A percentile compares a stretch with the other conserved stretches of the same genome.
phyloP scores from a whole-genome alignment of 257 asterid species.

The Ehretia macrophylla region DNA sequence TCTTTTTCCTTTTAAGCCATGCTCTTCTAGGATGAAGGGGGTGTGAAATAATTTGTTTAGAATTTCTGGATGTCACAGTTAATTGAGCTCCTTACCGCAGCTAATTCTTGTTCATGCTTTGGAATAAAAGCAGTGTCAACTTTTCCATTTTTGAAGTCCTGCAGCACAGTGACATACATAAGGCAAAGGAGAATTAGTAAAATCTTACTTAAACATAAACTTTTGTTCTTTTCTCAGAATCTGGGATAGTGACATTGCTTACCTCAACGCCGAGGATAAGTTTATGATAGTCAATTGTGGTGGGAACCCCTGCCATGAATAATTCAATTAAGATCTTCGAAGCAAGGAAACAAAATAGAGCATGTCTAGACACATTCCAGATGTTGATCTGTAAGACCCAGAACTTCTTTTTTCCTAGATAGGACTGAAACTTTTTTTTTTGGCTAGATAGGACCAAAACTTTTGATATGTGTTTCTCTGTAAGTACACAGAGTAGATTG shows the following conservation, averaged over 20 bases:
- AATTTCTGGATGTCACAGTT: too few relatives aligned
- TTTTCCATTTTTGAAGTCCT: conserved; percentile 91
- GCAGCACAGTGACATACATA: conserved; percentile 11
- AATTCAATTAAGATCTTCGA: neutral
- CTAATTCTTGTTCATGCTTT: conserved; percentile 91
- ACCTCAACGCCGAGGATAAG: conserved; percentile 97
- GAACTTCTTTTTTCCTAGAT: too few relatives aligned
- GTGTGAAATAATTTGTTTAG: too few relatives aligned
- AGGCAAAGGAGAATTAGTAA: conserved; percentile 1
- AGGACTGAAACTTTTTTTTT: too few relatives aligned
- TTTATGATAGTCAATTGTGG: conserved; percentile 96
- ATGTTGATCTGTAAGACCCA: too few relatives aligned
- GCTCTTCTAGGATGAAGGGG: too few relatives aligned
- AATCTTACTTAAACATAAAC: neutral
- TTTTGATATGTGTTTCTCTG: too few relatives aligned
- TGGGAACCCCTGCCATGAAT: conserved; percentile 75
- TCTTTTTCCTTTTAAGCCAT: too few relatives aligned
- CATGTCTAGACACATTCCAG: too few relatives aligned
- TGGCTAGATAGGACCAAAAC: too few relatives aligned
- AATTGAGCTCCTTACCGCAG: conserved; percentile 55
- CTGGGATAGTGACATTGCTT: conserved; percentile 11
- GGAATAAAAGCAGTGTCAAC: conserved; percentile 98
- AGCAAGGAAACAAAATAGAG: neutral
- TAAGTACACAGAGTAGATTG: too few relatives aligned
- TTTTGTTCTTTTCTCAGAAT: neutral